Evolutionary conservation across 495 filamentous ascomycete species (phyloP).

Genomic region (Penicillium soppii): DNA sequence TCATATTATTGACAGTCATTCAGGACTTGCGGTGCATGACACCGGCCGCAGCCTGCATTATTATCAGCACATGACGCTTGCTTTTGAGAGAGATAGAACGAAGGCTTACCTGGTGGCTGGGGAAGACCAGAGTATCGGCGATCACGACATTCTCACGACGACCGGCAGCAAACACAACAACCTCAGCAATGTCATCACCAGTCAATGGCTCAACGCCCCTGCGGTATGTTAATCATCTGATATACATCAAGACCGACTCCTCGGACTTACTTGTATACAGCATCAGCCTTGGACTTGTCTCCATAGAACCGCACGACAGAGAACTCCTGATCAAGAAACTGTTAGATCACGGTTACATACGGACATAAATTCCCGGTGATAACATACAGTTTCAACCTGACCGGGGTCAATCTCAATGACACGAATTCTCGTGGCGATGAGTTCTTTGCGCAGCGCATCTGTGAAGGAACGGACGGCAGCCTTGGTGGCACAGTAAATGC

Average conservation of each 20-base stretch:
- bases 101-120: slow-evolving; percentile 80
- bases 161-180: slow-evolving; percentile 86
- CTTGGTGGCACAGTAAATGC: slow-evolving; percentile 97
- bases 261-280: slow-evolving; percentile 79
- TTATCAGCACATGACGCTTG: neutral
- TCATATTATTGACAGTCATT: neutral
- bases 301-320: slow-evolving; percentile 90
- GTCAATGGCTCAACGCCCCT: slow-evolving; percentile 89
- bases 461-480: slow-evolving; percentile 90
- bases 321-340: slow-evolving; percentile 63
- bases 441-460: slow-evolving; percentile 82
- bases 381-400: slow-evolving; percentile 83
- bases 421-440: slow-evolving; percentile 81
- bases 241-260: neutral
- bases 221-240: slow-evolving; percentile 8
- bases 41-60: slow-evolving; percentile 19
- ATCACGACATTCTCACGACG: slow-evolving; percentile 93
- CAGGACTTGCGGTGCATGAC: slow-evolving; percentile 29
- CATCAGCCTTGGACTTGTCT: slow-evolving; percentile 92
- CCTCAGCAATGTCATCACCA: slow-evolving; percentile 91
- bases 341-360: neutral
- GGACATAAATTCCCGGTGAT: neutral
- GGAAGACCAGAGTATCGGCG: slow-evolving; percentile 88
- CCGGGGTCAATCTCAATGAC: slow-evolving; percentile 94
- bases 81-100: too few species aligned